A percentile compares a stretch with the other conserved stretches of the same genome.
Conservation (phyloP, 164 flowering plant genomes). For the Kalanchoe fedtschenkoi region DNA sequence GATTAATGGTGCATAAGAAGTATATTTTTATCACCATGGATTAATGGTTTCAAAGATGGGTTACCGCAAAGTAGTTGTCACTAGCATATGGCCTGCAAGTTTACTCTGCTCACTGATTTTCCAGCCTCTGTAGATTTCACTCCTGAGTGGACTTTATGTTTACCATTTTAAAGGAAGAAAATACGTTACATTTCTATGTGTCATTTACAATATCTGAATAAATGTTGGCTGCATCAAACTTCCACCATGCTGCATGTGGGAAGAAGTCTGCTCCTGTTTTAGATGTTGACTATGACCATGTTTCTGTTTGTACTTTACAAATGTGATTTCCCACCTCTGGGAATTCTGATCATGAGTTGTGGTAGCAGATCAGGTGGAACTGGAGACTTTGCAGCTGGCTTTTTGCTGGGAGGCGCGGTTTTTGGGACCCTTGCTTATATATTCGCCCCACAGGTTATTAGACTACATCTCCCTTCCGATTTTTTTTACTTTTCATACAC, state of each 20-base stretch:
- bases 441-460: constrained; percentile 88
- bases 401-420: constrained; percentile 84
- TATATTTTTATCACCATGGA: not conserved
- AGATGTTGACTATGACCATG: not conserved
- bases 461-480: not conserved
- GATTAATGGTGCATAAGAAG: not conserved
- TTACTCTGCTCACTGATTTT: not conserved
- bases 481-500: not conserved
- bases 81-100: too few species aligned
- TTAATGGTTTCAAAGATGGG: not conserved
- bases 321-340: not conserved
- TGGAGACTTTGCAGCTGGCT: constrained; percentile 82
- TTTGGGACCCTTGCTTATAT: constrained; percentile 79
- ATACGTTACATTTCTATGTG: not conserved
- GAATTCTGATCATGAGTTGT: not conserved
- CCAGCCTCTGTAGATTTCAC: not conserved
- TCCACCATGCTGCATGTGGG: too few species aligned
- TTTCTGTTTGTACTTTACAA: not conserved
- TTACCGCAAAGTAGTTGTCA: too few species aligned
- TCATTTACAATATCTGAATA: too few species aligned
- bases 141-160: not conserved
- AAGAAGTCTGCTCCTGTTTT: too few species aligned
- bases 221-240: too few species aligned
- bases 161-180: not conserved
- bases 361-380: constrained; percentile 33